Percentiles rank a stretch among this genome's conserved stretches.
Conservation (phyloP, 176 grass and related monocot species). For the Avena sativa region DNA sequence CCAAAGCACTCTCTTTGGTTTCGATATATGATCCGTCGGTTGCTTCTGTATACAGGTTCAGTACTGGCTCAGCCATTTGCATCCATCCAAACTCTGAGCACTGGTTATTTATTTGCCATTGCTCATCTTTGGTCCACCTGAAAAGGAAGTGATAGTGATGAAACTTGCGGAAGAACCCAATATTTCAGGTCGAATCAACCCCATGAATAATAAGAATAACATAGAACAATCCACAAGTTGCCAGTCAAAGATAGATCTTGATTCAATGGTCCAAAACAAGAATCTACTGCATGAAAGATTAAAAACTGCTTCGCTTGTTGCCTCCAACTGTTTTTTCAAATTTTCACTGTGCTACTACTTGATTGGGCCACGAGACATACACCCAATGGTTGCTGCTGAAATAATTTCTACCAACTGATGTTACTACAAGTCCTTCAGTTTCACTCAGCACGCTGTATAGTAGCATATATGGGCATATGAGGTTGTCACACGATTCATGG, state of each 20-base stretch:
- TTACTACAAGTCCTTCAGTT: background rate
- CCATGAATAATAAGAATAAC: slow-evolving; percentile 29
- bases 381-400: background rate
- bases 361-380: slow-evolving; percentile 17
- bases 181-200: background rate
- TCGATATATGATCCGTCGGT: slow-evolving; percentile 73
- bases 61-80: slow-evolving; percentile 65
- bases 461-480: background rate
- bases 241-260: background rate
- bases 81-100: slow-evolving; percentile 65
- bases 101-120: slow-evolving; percentile 60
- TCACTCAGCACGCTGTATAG: background rate
- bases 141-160: slow-evolving; percentile 25
- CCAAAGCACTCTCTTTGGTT: slow-evolving; percentile 74
- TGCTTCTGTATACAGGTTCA: slow-evolving; percentile 72
- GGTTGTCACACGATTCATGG: background rate
- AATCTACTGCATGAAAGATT: background rate
- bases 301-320: background rate
- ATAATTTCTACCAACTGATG: slow-evolving; percentile 28
- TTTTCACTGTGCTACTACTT: slow-evolving; percentile 7
- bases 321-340: background rate
- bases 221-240: slow-evolving; percentile 18
- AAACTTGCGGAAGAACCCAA: slow-evolving; percentile 23
- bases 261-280: slow-evolving; percentile 6
- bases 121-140: slow-evolving; percentile 62